Evolutionary conservation across 2,329 filamentous ascomycete genomes (phyloP).

Genomic region (Colletotrichum tropicale): DNA sequence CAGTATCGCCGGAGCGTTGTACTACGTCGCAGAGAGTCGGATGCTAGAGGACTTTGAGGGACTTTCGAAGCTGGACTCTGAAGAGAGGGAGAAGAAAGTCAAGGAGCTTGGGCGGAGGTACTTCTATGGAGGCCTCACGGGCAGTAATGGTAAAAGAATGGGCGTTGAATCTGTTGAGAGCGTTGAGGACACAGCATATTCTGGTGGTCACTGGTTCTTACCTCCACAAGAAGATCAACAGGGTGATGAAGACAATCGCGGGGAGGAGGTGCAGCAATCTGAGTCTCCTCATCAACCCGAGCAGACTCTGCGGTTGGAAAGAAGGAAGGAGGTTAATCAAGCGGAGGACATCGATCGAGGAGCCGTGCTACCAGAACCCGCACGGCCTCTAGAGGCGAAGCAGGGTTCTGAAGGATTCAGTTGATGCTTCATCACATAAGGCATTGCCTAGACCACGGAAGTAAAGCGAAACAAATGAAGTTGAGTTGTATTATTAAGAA

Average conservation of each 20-base stretch:
- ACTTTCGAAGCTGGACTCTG: background rate
- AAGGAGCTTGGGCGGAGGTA: conserved; percentile 17
- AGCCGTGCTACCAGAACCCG: background rate
- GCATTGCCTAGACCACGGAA: background rate
- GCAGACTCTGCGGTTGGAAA: fast-evolving
- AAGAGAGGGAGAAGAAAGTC: conserved; percentile 4
- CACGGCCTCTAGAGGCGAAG: background rate
- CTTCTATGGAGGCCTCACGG: conserved; percentile 28
- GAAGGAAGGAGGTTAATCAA: background rate
- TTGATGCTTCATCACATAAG: background rate
- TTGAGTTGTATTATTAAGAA: background rate
- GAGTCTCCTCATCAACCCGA: no score
- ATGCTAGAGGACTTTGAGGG: conserved; percentile 22
- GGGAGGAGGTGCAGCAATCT: fast-evolving
- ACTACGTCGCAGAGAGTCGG: conserved; percentile 36
- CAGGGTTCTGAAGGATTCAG: background rate
- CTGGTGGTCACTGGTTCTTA: background rate
- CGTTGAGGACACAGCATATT: conserved; percentile 8
- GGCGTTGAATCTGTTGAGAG: conserved; percentile 10
- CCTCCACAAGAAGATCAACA: background rate
- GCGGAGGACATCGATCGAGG: background rate
- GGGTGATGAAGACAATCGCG: background rate
- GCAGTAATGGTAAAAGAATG: background rate
- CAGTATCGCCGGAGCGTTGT: conserved; percentile 49
- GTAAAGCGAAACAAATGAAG: background rate